A percentile compares a stretch with the other conserved stretches of the same genome.
These are phyloP conservation scores for Lactarius vividus DNA, from an alignment of 768 basidiomycete genomes.

Conservation along the genomic window DNA sequence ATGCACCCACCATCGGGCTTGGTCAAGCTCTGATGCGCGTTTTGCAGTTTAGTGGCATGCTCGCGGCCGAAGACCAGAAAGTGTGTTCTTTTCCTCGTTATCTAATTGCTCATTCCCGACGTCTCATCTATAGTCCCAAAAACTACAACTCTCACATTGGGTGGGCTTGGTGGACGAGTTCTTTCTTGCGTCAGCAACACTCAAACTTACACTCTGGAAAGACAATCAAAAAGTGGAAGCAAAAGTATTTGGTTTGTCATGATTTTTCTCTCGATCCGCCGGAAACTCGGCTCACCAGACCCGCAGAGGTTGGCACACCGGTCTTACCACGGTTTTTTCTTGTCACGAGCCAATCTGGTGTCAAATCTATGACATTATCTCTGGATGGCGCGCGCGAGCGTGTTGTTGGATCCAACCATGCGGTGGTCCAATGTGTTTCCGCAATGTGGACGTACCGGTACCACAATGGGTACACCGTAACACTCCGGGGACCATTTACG, in stretches of 20 bases:
- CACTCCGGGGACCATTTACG: conserved; percentile 67
- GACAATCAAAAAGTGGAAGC: conserved; percentile 77
- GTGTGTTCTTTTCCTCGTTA: conserved; percentile 35
- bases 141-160: conserved; percentile 69
- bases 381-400: conserved; percentile 78
- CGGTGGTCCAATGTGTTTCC: conserved; percentile 64
- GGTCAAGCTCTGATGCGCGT: conserved; percentile 67
- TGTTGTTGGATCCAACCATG: conserved; percentile 42
- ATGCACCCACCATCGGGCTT: conserved; percentile 37
- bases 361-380: conserved; percentile 77
- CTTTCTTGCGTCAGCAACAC: conserved; percentile 65
- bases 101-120: conserved; percentile 10
- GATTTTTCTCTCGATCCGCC: not conserved
- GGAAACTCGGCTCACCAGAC: not conserved
- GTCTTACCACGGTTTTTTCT: conserved; percentile 84
- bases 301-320: conserved; percentile 68
- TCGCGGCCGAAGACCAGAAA: conserved; percentile 52
- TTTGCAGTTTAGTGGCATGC: conserved; percentile 62
- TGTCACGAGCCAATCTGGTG: conserved; percentile 80
- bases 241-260: conserved; percentile 72
- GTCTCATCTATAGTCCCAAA: conserved; percentile 37
- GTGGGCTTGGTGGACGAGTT: conserved; percentile 59
- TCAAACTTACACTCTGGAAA: conserved; percentile 87
- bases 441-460: conserved; percentile 85
- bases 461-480: conserved; percentile 74